Evolutionary conservation across 805 yeast genomes (phyloP), one percentile per base, ranked within the genome.

Genomic region (Candida coleopterorum): DNA sequence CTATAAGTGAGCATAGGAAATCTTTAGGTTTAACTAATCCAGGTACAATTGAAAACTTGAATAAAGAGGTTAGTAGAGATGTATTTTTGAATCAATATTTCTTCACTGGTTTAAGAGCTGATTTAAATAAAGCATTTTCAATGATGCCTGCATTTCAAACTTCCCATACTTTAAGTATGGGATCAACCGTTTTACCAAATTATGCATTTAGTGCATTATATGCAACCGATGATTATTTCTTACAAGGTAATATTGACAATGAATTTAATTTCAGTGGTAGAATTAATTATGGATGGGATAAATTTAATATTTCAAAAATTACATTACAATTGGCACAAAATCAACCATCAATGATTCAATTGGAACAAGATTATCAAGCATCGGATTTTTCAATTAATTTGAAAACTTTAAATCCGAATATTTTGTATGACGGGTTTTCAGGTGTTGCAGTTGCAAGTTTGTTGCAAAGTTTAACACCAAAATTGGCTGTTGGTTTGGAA

Each of bases 121-220:
- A 93, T 63, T 76, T 93, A 52, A 85, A 86, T 69, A 90, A 90
- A 74, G 86, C 89, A 10, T 87, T 93, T 57, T 68, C 84, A 46
- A 75, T 89, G 74, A 81, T 80, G 64, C 98, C 98, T 40, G 89
- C 86, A 41, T 93, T 93, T 82, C 97, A 93, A 74, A 85, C 94
- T 41, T 83, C 96, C 45, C 98, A 93, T 61, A 82, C 96, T 42
- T 83, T 93, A 56, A 74, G 95, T 26, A 71, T 86, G 48, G 97
- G 97, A 33, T 83, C 94, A 39, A 79, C 81, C 47, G 76, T 78
- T 32, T 72, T 85, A 62, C 96, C 96, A 35, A 82, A 93, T 47
- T 93, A 93, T 61, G 89, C 95, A 20, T 85, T 90, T 60, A 77
- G 87, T 40, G 90, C 96, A 31, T 72, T 90, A 52, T 88, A 79